Evolutionary conservation across 176 grass and related monocot genomes (phyloP).

Genomic region (Rhynchospora breviuscula): DNA sequence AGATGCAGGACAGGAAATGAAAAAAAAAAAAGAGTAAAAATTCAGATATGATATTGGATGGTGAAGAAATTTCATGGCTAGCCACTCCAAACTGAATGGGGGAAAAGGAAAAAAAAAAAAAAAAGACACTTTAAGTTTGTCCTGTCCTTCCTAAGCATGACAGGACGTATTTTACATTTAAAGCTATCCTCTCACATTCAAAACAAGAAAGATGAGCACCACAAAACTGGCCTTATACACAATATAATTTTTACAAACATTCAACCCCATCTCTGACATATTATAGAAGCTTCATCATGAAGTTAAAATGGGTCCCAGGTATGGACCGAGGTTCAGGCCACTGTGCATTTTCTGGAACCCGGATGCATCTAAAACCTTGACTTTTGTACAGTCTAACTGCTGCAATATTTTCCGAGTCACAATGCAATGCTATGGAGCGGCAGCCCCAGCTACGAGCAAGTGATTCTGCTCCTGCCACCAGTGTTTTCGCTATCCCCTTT

Average conservation of each 20-base stretch:
- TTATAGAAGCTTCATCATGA: slow-evolving; percentile 69
- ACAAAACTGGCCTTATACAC: background rate
- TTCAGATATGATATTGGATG: background rate
- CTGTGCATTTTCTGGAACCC: slow-evolving; percentile 51
- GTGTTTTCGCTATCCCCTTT: slow-evolving; percentile 34
- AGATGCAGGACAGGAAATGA: too few species aligned
- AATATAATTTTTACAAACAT: background rate
- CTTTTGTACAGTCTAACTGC: slow-evolving; percentile 58
- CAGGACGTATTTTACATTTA: background rate
- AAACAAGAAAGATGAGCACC: background rate
- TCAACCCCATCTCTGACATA: background rate
- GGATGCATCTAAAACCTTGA: slow-evolving; percentile 67
- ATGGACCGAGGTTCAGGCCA: slow-evolving; percentile 64
- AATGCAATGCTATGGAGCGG: slow-evolving; percentile 71
- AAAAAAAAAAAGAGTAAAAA: background rate
- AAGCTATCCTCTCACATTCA: background rate
- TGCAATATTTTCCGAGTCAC: slow-evolving; percentile 65
- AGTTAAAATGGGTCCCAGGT: slow-evolving; percentile 50
- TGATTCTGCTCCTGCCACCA: slow-evolving; percentile 59
- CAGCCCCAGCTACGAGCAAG: slow-evolving; percentile 71
- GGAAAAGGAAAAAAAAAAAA: background rate
- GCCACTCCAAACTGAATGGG: background rate
- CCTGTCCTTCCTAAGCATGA: background rate
- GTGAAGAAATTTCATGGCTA: background rate
- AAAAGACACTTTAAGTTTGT: background rate